Percentiles rank a stretch among this genome's conserved stretches.
These are phyloP conservation scores for Cladosporium halotolerans DNA, from an alignment of 2,329 filamentous ascomycete genomes.

Conservation along the genomic window DNA sequence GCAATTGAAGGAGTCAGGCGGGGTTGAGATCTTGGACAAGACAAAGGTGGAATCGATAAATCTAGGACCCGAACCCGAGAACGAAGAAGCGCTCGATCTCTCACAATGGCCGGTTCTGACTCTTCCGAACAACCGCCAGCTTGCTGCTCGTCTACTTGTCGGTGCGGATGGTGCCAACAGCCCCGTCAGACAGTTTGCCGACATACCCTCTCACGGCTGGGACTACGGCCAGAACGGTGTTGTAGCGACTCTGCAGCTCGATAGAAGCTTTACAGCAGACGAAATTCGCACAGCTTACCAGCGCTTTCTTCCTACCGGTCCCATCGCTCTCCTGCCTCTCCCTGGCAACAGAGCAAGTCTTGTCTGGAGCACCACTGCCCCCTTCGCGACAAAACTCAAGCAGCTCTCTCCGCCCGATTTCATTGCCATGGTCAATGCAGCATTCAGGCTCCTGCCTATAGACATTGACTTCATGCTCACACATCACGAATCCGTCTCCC, in stretches of 20 bases:
- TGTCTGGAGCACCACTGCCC: slow-evolving; percentile 89
- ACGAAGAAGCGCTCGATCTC: slow-evolving; percentile 57
- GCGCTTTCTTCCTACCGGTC: slow-evolving; percentile 86
- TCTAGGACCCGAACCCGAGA: slow-evolving; percentile 59
- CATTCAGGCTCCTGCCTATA: slow-evolving; percentile 71
- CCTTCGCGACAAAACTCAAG: slow-evolving; percentile 73
- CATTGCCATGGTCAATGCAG: slow-evolving; percentile 82
- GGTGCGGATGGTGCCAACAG: slow-evolving; percentile 94
- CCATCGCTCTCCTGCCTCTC: slow-evolving; percentile 83
- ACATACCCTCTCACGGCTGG: slow-evolving; percentile 81
- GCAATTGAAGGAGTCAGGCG: slow-evolving; percentile 52
- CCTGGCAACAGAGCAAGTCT: slow-evolving; percentile 77
- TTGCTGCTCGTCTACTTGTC: slow-evolving; percentile 78
- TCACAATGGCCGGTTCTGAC: slow-evolving; percentile 81
- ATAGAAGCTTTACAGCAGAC: slow-evolving; percentile 24
- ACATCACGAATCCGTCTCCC: slow-evolving; percentile 29
- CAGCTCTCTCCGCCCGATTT: slow-evolving; percentile 67
- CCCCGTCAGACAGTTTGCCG: slow-evolving; percentile 82
- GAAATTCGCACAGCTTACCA: slow-evolving; percentile 77
- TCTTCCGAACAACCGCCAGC: slow-evolving; percentile 55
- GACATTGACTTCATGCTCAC: slow-evolving; percentile 81
- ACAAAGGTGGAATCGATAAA: slow-evolving; percentile 74
- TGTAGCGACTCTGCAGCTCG: slow-evolving; percentile 75
- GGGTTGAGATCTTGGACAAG: slow-evolving; percentile 65
- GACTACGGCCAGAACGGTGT: slow-evolving; percentile 88